Conservation (phyloP, 768 basidiomycete species). For the Naematelia encephala region DNA sequence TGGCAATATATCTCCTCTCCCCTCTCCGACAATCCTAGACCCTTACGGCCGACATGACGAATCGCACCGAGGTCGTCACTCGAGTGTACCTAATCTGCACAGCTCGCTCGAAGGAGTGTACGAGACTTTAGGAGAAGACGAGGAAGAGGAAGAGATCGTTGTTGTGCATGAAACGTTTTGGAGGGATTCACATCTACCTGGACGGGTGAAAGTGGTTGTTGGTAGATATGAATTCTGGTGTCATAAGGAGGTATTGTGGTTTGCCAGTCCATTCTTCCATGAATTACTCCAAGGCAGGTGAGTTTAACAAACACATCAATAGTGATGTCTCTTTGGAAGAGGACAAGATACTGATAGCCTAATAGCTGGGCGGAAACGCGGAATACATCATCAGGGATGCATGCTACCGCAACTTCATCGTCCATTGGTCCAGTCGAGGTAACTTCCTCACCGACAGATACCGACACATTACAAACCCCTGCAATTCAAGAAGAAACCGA, state of each 20-base stretch:
- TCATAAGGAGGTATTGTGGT: slow-evolving; percentile 86
- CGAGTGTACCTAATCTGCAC: not conserved
- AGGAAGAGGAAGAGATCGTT: slow-evolving; percentile 54
- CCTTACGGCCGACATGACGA: not conserved
- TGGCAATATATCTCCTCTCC: slow-evolving; percentile 11
- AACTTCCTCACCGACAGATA: slow-evolving; percentile 24
- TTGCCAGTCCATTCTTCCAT: slow-evolving; percentile 93
- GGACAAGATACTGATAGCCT: no score
- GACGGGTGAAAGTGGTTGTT: slow-evolving; percentile 86
- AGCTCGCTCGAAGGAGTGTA: not conserved
- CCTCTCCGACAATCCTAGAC: not conserved
- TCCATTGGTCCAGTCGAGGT: no score
- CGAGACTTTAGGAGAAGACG: slow-evolving; percentile 2
- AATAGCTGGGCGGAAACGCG: slow-evolving; percentile 77
- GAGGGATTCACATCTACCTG: slow-evolving; percentile 65
- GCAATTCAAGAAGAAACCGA: not conserved
- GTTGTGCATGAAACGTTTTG: slow-evolving; percentile 79
- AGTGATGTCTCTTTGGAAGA: not conserved
- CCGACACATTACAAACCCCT: slow-evolving; percentile 12
- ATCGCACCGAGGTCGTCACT: not conserved
- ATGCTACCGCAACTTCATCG: no score
- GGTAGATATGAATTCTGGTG: slow-evolving; percentile 88
- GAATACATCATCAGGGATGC: not conserved
- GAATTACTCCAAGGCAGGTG: slow-evolving; percentile 72
- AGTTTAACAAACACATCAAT: slow-evolving; percentile 11